phyloP scores from a whole-genome alignment of 352 stramenopile species.

The Globisporangium polare region DNA sequence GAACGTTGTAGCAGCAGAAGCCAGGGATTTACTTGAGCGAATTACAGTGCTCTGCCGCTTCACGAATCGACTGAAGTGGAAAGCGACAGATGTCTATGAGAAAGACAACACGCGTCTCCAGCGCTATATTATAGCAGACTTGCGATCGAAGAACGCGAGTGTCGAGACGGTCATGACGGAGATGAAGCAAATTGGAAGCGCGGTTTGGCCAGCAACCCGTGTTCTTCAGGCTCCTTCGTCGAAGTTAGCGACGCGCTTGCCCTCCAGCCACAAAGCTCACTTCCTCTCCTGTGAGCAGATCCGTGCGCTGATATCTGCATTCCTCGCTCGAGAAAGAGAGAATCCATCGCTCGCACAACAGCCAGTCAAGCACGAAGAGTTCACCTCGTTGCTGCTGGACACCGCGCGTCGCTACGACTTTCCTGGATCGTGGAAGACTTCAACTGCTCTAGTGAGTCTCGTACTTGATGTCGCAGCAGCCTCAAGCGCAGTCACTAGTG shows the following conservation, averaged over 20 bases:
- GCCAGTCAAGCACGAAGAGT: constrained; percentile 24
- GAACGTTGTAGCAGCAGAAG: constrained; percentile 22
- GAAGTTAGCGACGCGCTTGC: constrained; percentile 8
- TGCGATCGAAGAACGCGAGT: constrained; percentile 27
- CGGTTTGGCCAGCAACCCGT: constrained; percentile 22
- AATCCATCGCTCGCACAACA: background rate
- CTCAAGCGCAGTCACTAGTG: constrained; percentile 9
- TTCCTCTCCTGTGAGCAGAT: constrained; percentile 17
- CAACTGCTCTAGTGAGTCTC: constrained; percentile 28
- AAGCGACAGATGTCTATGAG: constrained; percentile 21
- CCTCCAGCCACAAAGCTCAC: constrained; percentile 7
- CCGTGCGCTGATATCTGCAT: constrained; percentile 1
- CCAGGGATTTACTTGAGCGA: constrained; percentile 26
- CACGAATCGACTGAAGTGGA: constrained; percentile 25
- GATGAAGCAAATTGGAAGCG: constrained; percentile 11
- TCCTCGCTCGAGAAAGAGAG: background rate
- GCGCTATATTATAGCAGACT: constrained; percentile 24
- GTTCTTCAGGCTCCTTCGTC: background rate
- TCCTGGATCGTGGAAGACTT: constrained; percentile 30
- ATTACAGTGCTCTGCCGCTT: constrained; percentile 33
- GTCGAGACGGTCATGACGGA: constrained; percentile 24
- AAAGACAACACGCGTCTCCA: constrained; percentile 20
- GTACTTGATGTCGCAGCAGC: constrained; percentile 13
- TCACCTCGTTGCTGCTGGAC: constrained; percentile 35
- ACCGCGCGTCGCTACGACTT: constrained; percentile 27